A percentile compares a stretch with the other conserved stretches of the same genome.
Conservation (phyloP, 2,329 filamentous ascomycete genomes). For the Aspergillus versicolor region DNA sequence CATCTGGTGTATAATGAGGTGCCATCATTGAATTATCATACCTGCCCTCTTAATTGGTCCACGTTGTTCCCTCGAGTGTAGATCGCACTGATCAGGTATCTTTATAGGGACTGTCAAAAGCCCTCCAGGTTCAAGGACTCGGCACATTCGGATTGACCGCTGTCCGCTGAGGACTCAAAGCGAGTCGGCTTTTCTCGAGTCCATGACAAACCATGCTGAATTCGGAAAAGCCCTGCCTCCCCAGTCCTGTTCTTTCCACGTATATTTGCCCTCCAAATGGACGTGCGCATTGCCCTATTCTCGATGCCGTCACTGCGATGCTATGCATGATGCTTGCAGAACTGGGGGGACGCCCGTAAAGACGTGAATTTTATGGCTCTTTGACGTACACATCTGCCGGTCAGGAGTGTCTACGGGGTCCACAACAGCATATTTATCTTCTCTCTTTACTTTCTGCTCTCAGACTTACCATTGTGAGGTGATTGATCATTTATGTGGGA, state of each 20-base stretch:
- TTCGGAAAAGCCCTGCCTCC: no score
- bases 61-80: slow-evolving; percentile 18
- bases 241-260: neutral
- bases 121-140: neutral
- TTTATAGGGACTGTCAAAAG: neutral
- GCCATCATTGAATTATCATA: neutral
- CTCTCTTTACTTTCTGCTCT: no score
- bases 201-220: no score
- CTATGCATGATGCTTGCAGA: slow-evolving; percentile 3
- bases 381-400: neutral
- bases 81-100: slow-evolving; percentile 9
- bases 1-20: neutral
- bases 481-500: no score
- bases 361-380: neutral
- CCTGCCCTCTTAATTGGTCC: slow-evolving; percentile 20
- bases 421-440: no score
- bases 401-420: no score
- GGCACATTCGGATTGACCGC: no score
- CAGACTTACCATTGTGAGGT: no score
- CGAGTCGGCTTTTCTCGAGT: no score
- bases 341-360: neutral
- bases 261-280: neutral
- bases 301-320: slow-evolving; percentile 1
- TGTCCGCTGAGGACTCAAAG: no score
- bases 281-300: neutral